Evolutionary conservation across 208 protist species (phyloP).

Genomic region (Trypanosoma brucei): DNA sequence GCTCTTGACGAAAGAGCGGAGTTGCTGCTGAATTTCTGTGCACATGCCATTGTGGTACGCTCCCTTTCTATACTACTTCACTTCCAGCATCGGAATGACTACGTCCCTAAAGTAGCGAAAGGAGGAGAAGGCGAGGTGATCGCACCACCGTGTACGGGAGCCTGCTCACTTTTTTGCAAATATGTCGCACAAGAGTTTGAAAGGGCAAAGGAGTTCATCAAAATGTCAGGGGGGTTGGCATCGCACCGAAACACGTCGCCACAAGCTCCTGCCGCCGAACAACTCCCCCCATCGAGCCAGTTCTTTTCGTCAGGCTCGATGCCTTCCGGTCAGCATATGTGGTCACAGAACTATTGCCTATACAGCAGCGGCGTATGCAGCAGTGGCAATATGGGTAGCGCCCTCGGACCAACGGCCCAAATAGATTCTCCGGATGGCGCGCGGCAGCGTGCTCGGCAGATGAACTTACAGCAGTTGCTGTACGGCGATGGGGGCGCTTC

Average conservation of each 20-base stretch:
- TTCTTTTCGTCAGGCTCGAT: neutral
- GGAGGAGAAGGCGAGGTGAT: constrained; percentile 35
- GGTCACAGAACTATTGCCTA: neutral
- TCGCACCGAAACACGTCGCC: constrained; percentile 8
- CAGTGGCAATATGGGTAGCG: neutral
- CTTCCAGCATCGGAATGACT: constrained; percentile 75
- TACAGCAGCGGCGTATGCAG: neutral
- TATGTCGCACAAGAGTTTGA: constrained; percentile 82
- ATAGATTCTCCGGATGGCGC: constrained; percentile 27
- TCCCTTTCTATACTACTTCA: constrained; percentile 74
- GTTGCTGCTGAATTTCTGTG: constrained; percentile 69
- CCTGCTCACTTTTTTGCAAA: constrained; percentile 85
- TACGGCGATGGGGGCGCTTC: constrained; percentile 78
- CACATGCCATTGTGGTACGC: constrained; percentile 68
- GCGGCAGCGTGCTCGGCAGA: constrained; percentile 58
- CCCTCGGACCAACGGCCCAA: neutral
- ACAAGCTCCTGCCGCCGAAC: constrained; percentile 2
- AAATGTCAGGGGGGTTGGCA: constrained; percentile 60
- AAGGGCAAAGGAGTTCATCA: constrained; percentile 80
- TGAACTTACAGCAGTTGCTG: constrained; percentile 82
- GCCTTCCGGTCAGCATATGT: neutral
- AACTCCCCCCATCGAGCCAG: neutral
- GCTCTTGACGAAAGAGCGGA: constrained; percentile 62
- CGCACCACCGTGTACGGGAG: constrained; percentile 76
- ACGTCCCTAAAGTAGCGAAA: constrained; percentile 55